Base-by-base conservation (phyloP, 192 early-diverging fungal genomes). In the Coemansia sp. region DNA sequence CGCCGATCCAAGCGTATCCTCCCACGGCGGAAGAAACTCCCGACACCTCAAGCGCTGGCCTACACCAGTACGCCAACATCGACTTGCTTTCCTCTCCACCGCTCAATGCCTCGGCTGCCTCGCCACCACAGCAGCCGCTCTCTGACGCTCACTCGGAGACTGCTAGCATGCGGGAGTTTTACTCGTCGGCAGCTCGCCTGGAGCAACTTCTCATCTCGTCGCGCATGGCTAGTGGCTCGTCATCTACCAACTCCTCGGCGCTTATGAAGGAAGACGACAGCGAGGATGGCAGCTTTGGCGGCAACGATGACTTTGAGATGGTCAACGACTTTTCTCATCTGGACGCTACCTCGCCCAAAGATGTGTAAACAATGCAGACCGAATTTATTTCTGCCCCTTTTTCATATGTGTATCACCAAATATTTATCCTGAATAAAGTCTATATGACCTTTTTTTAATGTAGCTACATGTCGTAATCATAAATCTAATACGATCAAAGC, bases 101-200 rank as follows among this genome's bases (percentile, higher is more conserved):
- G 18, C 68, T 64, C 34, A 43, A 62, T 40, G 53, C 13, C 12
- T 64, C 58, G n/a, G 53, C 11, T 7, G 37, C 40, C 2, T 18
- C 27, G 16, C 44, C 64, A 8, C 52, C 41, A 55, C 43, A 37
- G 38, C 22, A 59, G 43, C 15, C 41, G 24, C 39, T 34, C 34
- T 67, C 76, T 20, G 56, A 37, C 37, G 69, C 68, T 29, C 64
- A 22, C 38, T 74, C 77, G 1, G 77, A 80, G 4, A 52, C 63
- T 1, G 64, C 71, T 34, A 80, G 77, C 77, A 74, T 80, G 71
- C 77, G 72, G 58, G 77, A 80, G 47, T 80, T 80, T 27, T 71
- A 71, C 62, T 71, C 77, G 34, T 80, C 77, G 64, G 72, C 77
- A 1, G 77, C 68, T n/a, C 77, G 77, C 30, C 61, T 80, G 50